Percentiles rank a stretch among this genome's conserved stretches.
Evolutionary conservation across 2,329 filamentous ascomycete genomes (phyloP).

Genomic region (Exophiala calicioides): DNA sequence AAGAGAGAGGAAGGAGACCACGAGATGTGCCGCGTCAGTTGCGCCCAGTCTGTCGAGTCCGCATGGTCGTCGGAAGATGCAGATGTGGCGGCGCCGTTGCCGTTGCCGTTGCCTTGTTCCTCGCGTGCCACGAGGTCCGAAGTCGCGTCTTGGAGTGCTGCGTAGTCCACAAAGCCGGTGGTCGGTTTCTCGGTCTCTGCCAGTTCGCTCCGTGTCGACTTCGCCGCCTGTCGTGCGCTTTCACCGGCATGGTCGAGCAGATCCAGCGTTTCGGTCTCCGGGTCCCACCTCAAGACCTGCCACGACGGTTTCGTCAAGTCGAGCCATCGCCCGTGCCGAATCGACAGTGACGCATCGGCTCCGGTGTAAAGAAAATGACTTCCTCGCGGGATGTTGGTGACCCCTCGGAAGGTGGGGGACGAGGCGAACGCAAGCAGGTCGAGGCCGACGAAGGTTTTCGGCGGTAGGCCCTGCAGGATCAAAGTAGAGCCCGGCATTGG

Average conservation of each 20-base stretch:
- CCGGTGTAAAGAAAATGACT: constrained; percentile 64
- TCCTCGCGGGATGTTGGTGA: constrained; percentile 60
- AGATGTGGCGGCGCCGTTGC: background rate
- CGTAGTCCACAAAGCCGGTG: constrained; percentile 29
- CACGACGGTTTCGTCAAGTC: constrained; percentile 23
- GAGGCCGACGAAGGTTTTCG: constrained; percentile 53
- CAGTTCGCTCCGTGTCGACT: constrained; percentile 43
- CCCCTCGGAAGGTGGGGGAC: constrained; percentile 61
- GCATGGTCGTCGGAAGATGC: constrained; percentile 30
- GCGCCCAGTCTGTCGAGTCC: constrained; percentile 45
- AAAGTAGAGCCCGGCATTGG: constrained; percentile 35
- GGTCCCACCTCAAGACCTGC: constrained; percentile 59
- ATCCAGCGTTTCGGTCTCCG: constrained; percentile 39
- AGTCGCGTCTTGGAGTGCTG: constrained; percentile 26
- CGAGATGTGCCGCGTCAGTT: constrained; percentile 54
- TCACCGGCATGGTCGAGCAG: constrained; percentile 38
- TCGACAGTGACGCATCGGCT: constrained; percentile 58
- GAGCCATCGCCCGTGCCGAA: constrained; percentile 62
- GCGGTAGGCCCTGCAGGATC: constrained; percentile 47
- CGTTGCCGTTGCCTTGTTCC: background rate
- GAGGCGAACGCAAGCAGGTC: constrained; percentile 63
- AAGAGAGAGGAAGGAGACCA: constrained; percentile 34
- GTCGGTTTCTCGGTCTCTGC: no score
- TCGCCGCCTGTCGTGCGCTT: constrained; percentile 50
- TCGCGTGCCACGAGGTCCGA: constrained; percentile 17